Base-by-base conservation (phyloP, 345 rosid genomes). In the Linum lewisii region DNA sequence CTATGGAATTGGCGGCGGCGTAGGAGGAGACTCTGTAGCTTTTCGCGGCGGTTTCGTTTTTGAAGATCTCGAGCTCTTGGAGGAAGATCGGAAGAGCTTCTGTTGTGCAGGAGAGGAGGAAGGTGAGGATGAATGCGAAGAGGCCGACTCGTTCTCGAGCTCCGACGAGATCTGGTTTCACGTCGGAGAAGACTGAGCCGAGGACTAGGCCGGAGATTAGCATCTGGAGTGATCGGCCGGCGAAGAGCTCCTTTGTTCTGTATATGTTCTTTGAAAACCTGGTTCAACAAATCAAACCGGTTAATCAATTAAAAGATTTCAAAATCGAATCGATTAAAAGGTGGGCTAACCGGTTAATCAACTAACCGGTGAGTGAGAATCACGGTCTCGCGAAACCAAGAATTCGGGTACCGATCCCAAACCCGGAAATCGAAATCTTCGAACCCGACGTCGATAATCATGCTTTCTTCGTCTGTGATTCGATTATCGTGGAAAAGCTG, bases 21-120 rank as follows among this genome's bases (percentile, higher is more conserved):
- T 93, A 93, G 4, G 99, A 89, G 6, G 97, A 93, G 19, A 93
- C 84, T 62, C 98, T 76, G 72, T 93, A 89, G 75, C 95, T 84
- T 54, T 95, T 97, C 51, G 79, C 62, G 1, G 97, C 86, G 6
- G 89, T 92, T 62, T 92, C 98, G 72, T 75, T 87, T 84, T 86
- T 81, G 5, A 93, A 82, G 68, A 93, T 93, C 77, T 93, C 86
- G 71, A 94, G 82, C 59, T 93, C 99, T 79, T 87, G 95, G 50
- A 89, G 67, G 66, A 89, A 93, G 24, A 89, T 75, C 4, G 99
- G 99, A 14, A 93, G 82, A 37, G 94, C 97, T 77, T 93, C 97
- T 53, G 85, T 83, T 58, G 95, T 81, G 75, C 81, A 77, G 29
- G 99, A 83, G 7, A 93, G 74, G 82, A 89, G 68, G 75, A 89